phyloP scores from a whole-genome alignment of 2,329 filamentous ascomycete genomes.

The Venturia carpophila region DNA sequence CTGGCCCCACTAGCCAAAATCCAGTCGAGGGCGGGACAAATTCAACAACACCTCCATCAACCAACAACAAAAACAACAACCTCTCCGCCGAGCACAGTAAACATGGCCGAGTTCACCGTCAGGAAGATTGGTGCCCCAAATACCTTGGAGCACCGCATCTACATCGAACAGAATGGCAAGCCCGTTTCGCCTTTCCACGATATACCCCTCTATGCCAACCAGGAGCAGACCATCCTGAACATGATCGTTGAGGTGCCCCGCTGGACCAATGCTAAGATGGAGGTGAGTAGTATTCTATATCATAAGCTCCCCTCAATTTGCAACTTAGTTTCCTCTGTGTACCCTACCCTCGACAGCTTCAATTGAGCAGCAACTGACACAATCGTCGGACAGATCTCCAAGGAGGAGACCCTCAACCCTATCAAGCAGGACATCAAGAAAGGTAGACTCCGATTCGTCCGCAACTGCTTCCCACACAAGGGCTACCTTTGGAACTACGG shows the following conservation, averaged over 20 bases:
- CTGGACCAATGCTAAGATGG: constrained; percentile 99
- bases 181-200: constrained; percentile 96
- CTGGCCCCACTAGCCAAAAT: constrained; percentile 27
- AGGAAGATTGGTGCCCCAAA: constrained; percentile 85
- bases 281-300: constrained; percentile 54
- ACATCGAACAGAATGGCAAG: constrained; percentile 94
- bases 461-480: constrained; percentile 99
- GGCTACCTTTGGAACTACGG: constrained; percentile 99
- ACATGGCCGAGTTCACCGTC: constrained; percentile 62
- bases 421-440: constrained; percentile 99
- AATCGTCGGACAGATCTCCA: constrained; percentile 67
- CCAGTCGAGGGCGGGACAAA: constrained; percentile 32
- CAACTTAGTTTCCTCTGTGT: neutral
- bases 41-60: constrained; percentile 32
- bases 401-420: constrained; percentile 95
- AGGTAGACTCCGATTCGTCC: constrained; percentile 97
- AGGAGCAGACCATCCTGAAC: constrained; percentile 92
- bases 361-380: constrained; percentile 7
- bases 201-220: constrained; percentile 94
- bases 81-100: constrained; percentile 11
- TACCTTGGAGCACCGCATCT: constrained; percentile 95
- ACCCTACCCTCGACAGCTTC: neutral
- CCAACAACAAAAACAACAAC: constrained; percentile 23
- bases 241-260: constrained; percentile 99
- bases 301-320: neutral